Evolutionary conservation across 202 grass and related monocot genomes (phyloP).

Genomic region (Panicum virgatum): DNA sequence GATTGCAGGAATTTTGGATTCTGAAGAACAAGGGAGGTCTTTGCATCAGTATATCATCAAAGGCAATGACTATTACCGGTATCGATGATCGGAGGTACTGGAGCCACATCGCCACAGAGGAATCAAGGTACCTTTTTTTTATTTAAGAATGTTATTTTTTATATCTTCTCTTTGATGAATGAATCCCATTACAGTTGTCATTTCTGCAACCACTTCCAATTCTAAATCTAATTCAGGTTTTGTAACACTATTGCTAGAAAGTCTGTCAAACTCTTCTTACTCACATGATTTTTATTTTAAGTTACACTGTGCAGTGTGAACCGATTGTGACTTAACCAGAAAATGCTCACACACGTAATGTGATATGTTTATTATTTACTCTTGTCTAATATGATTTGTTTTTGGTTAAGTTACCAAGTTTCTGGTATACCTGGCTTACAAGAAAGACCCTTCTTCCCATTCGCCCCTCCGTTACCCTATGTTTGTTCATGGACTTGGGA

Average conservation of each 20-base stretch:
- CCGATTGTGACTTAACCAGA: neutral
- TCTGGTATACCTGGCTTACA: conserved; percentile 6
- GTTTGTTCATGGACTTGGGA: too few relatives aligned
- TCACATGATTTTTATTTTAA: neutral
- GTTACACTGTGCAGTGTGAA: neutral
- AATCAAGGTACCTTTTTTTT: conserved; percentile 65
- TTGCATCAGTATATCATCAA: conserved; percentile 79
- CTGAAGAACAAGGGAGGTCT: conserved; percentile 63
- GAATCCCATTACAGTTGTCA: neutral
- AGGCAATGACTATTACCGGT: conserved; percentile 79
- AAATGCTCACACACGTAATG: neutral
- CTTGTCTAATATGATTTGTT: neutral
- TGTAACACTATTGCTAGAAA: neutral
- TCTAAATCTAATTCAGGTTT: conserved; percentile 7
- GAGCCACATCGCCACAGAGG: conserved; percentile 65
- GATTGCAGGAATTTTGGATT: conserved; percentile 80
- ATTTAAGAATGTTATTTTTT: neutral
- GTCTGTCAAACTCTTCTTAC: neutral
- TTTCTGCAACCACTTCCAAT: conserved; percentile 2
- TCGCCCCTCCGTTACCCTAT: too few relatives aligned
- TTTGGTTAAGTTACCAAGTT: conserved; percentile 1
- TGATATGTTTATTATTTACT: conserved; percentile 6
- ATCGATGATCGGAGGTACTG: conserved; percentile 91
- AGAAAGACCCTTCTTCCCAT: neutral
- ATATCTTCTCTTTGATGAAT: neutral